Percentiles rank a stretch among this genome's conserved stretches.
Evolutionary conservation across 768 basidiomycete genomes (phyloP).

Genomic region (Boletus pseudopeckii): DNA sequence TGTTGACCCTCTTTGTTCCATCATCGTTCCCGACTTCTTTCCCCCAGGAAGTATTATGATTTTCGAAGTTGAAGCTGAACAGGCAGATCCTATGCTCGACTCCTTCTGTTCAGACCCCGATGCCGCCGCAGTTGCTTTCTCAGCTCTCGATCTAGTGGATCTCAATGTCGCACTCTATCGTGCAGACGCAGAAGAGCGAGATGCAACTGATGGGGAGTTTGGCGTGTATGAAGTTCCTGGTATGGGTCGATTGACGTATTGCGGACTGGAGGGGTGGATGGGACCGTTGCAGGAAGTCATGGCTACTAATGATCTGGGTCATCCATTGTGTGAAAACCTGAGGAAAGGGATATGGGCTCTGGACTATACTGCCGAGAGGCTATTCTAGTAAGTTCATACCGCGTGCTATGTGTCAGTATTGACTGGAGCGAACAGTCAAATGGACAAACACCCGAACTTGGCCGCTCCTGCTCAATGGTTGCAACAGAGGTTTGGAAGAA

Average conservation of each 20-base stretch:
- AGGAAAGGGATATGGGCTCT: conserved; percentile 89
- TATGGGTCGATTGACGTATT: conserved; percentile 76
- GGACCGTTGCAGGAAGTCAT: conserved; percentile 79
- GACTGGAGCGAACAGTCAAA: conserved; percentile 44
- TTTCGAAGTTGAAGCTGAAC: conserved; percentile 82
- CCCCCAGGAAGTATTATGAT: conserved; percentile 96
- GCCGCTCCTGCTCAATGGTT: conserved; percentile 77
- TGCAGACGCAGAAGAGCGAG: conserved; percentile 86
- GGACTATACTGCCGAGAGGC: conserved; percentile 75
- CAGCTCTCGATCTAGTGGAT: conserved; percentile 74
- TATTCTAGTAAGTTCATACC: conserved; percentile 56
- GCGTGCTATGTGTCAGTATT: conserved; percentile 8
- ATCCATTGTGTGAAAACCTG: conserved; percentile 84
- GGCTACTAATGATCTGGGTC: conserved; percentile 89
- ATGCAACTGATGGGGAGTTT: conserved; percentile 76
- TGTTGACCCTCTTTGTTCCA: conserved; percentile 71
- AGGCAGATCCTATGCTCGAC: conserved; percentile 69
- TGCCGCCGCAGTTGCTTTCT: conserved; percentile 71
- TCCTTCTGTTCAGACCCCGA: conserved; percentile 67
- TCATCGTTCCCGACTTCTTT: conserved; percentile 82
- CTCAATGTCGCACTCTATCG: conserved; percentile 87
- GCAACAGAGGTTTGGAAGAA: conserved; percentile 78
- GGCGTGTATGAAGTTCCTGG: conserved; percentile 83
- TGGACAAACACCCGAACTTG: conserved; percentile 62
- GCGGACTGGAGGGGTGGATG: conserved; percentile 99